Conservation (phyloP, 2,329 filamentous ascomycete species). For the Hypoxylon sp. region DNA sequence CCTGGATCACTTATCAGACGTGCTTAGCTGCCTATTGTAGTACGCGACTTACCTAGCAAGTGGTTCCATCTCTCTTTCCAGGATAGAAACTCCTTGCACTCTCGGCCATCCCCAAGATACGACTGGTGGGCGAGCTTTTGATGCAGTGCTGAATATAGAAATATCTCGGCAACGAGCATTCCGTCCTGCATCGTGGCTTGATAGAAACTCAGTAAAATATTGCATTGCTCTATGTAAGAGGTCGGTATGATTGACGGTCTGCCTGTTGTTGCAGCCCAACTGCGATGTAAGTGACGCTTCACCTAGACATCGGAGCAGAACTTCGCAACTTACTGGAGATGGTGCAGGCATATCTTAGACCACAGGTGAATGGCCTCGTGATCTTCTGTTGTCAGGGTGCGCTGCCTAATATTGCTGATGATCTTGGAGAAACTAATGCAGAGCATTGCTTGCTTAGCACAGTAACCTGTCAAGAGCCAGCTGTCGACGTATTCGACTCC, state of each 20-base stretch:
- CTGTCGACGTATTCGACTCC: constrained; percentile 58
- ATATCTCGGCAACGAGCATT: constrained; percentile 57
- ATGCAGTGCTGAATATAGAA: constrained; percentile 54
- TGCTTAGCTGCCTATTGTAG: not conserved
- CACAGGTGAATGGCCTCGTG: constrained; percentile 54
- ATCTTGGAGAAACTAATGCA: constrained; percentile 59
- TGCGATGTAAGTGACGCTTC: constrained; percentile 36
- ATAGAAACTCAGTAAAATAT: constrained; percentile 56
- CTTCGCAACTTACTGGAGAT: constrained; percentile 52
- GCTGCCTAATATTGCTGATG: constrained; percentile 52
- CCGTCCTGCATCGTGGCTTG: constrained; percentile 57
- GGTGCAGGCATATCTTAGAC: constrained; percentile 55
- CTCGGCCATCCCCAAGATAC: constrained; percentile 49
- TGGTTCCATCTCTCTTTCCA: constrained; percentile 55
- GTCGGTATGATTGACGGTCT: constrained; percentile 55
- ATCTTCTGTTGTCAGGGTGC: constrained; percentile 51
- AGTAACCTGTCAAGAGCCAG: constrained; percentile 58
- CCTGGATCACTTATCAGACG: constrained; percentile 38
- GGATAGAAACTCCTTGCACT: constrained; percentile 51
- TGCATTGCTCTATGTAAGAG: constrained; percentile 56
- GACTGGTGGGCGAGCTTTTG: constrained; percentile 52
- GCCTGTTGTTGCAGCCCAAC: constrained; percentile 58
- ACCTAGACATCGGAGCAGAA: constrained; percentile 1
- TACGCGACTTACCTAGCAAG: constrained; percentile 48
- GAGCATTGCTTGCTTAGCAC: constrained; percentile 58